A percentile compares a stretch with the other conserved stretches of the same genome.
phyloP scores from a whole-genome alignment of 768 basidiomycete species.

The Tulasnella calospora region DNA sequence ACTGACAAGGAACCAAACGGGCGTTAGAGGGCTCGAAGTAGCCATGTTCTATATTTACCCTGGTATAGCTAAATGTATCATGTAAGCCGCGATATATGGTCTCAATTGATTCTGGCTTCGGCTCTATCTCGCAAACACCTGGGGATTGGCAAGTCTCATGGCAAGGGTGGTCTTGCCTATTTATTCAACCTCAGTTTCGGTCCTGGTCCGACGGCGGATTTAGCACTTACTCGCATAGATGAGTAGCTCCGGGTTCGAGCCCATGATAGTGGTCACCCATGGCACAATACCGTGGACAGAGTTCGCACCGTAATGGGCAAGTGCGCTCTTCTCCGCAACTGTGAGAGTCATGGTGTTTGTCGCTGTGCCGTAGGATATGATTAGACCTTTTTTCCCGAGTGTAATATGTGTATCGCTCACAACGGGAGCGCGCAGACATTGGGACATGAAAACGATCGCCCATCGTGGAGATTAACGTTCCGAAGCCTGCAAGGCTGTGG shows the following conservation, averaged over 20 bases:
- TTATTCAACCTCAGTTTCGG: background rate
- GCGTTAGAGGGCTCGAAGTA: too few relatives aligned
- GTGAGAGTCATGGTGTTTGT: background rate
- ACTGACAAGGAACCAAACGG: background rate
- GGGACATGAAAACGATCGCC: background rate
- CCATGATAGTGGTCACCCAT: slow-evolving; percentile 22
- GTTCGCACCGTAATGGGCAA: slow-evolving; percentile 17
- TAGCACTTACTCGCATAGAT: slow-evolving; percentile 22
- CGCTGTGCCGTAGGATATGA: background rate
- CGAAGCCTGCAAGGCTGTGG: background rate
- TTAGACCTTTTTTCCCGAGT: background rate
- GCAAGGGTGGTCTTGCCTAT: slow-evolving; percentile 22
- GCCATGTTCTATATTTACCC: background rate
- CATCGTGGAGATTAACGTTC: background rate
- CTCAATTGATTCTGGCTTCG: slow-evolving; percentile 19
- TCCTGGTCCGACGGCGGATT: background rate
- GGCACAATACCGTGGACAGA: slow-evolving; percentile 9
- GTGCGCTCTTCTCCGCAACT: slow-evolving; percentile 11
- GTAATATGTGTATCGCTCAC: background rate
- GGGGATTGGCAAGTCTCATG: slow-evolving; percentile 11
- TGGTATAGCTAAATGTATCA: slow-evolving; percentile 24
- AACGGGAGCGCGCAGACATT: background rate
- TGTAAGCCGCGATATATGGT: slow-evolving; percentile 13
- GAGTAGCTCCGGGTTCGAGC: background rate
- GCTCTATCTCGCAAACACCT: slow-evolving; percentile 21